phyloP scores from a whole-genome alignment of 257 asterid species.

The Parsonsia alboflavescens region DNA sequence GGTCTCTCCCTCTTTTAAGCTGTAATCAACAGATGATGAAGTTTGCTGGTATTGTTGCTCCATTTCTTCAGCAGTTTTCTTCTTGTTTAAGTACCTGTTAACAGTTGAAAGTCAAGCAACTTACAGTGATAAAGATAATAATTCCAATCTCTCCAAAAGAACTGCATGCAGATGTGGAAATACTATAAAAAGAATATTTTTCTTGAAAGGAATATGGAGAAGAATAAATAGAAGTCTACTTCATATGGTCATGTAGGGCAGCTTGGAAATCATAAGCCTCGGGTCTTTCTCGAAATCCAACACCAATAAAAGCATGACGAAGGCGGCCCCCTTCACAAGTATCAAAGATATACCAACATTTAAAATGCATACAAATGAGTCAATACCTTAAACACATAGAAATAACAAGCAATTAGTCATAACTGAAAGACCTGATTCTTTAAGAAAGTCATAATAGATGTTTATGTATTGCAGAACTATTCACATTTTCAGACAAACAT shows the following conservation, averaged over 20 bases:
- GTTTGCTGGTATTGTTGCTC: constrained; percentile 81
- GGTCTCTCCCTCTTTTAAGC: constrained; percentile 95
- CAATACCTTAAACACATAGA: not conserved
- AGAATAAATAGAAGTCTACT: constrained; percentile 38
- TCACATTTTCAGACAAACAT: not conserved
- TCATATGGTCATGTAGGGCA: constrained; percentile 97
- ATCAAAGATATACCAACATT: not conserved
- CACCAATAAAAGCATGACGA: constrained; percentile 97
- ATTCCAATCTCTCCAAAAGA: not conserved
- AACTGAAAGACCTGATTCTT: not conserved
- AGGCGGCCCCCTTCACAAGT: constrained; percentile 66
- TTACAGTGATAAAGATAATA: not conserved
- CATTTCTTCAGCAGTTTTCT: constrained; percentile 97
- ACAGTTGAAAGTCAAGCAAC: constrained; percentile 16
- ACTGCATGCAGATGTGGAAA: too few relatives aligned
- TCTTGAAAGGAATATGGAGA: not conserved
- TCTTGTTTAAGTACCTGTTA: constrained; percentile 81
- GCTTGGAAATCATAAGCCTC: constrained; percentile 99
- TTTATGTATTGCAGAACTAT: not conserved
- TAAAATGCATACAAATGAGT: not conserved
- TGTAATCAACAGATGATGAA: constrained; percentile 82
- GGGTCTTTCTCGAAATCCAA: constrained; percentile 97
- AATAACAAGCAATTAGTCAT: not conserved
- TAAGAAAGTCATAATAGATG: not conserved
- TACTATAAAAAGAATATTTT: not conserved